Percentiles rank a stretch among this genome's conserved stretches.
Conservation (phyloP, 352 stramenopile genomes). For the Globisporangium parvum region DNA sequence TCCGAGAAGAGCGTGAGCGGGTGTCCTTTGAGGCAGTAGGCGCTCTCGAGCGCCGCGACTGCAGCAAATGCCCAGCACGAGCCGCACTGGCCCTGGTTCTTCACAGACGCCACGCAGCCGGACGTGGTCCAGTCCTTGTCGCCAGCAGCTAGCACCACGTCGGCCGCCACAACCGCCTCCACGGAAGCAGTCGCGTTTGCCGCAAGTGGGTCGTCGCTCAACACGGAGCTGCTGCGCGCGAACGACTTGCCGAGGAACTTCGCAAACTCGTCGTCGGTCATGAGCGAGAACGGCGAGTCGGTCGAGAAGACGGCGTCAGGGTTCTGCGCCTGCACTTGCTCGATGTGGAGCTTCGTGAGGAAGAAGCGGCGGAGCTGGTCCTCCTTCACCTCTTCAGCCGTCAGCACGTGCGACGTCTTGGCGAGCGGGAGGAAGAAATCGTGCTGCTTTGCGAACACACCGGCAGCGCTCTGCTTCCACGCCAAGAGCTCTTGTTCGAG, state of each 20-base stretch:
- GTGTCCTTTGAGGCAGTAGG: constrained; percentile 73
- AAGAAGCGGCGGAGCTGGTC: constrained; percentile 57
- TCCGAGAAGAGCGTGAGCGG: constrained; percentile 85
- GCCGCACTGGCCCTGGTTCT: constrained; percentile 96
- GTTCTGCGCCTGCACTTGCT: constrained; percentile 40
- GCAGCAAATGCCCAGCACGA: constrained; percentile 98
- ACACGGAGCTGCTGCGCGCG: constrained; percentile 12
- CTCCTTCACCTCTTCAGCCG: constrained; percentile 13
- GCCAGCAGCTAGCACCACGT: neutral
- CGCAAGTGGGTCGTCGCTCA: neutral
- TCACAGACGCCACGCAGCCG: constrained; percentile 65
- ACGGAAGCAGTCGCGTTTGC: constrained; percentile 11
- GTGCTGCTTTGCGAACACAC: constrained; percentile 40
- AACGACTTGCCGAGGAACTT: constrained; percentile 43
- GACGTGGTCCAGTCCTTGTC: constrained; percentile 61
- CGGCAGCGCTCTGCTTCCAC: constrained; percentile 50
- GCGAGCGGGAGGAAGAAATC: constrained; percentile 23
- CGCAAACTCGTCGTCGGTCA: constrained; percentile 65
- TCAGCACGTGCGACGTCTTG: constrained; percentile 7
- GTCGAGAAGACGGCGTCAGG: constrained; percentile 57
- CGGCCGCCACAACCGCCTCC: constrained; percentile 22
- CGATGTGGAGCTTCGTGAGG: constrained; percentile 54
- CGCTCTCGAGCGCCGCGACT: constrained; percentile 88
- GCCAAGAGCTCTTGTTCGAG: constrained; percentile 33
- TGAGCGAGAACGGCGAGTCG: constrained; percentile 64